These are phyloP conservation scores for Protomyces gravidus DNA, from an alignment of 1,139 yeast species.

Conservation along the genomic window DNA sequence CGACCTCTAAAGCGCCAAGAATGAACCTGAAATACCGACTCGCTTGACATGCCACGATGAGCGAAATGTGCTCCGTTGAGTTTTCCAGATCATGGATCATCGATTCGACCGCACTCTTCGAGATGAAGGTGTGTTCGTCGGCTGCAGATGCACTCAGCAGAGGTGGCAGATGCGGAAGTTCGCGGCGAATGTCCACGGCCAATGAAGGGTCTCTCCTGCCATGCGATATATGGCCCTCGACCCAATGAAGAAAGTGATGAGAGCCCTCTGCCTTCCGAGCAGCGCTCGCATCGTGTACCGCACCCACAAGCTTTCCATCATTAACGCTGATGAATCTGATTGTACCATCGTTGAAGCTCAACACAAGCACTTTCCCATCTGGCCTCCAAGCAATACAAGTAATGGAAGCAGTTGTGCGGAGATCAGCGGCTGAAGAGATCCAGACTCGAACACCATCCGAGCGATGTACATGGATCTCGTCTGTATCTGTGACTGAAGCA, in stretches of 20 bases:
- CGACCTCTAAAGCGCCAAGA: neutral
- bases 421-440: conserved; percentile 25
- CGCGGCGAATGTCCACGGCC: neutral
- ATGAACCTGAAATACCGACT: neutral
- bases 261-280: neutral
- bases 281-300: neutral
- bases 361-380: conserved; percentile 34
- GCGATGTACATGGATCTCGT: conserved; percentile 31
- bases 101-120: conserved; percentile 3
- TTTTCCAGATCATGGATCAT: conserved; percentile 19
- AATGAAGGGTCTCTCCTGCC: neutral
- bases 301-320: conserved; percentile 32
- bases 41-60: neutral
- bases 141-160: neutral
- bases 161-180: neutral
- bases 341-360: conserved; percentile 33
- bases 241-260: neutral
- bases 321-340: conserved; percentile 34
- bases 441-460: conserved; percentile 35
- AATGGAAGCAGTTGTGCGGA: conserved; percentile 23
- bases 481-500: conserved; percentile 33
- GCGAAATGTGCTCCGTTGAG: neutral
- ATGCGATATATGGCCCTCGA: neutral
- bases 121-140: conserved; percentile 3
- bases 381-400: conserved; percentile 33